Base-by-base conservation (phyloP, 2,329 filamentous ascomycete species). In the Incumbomyces delicatus region DNA sequence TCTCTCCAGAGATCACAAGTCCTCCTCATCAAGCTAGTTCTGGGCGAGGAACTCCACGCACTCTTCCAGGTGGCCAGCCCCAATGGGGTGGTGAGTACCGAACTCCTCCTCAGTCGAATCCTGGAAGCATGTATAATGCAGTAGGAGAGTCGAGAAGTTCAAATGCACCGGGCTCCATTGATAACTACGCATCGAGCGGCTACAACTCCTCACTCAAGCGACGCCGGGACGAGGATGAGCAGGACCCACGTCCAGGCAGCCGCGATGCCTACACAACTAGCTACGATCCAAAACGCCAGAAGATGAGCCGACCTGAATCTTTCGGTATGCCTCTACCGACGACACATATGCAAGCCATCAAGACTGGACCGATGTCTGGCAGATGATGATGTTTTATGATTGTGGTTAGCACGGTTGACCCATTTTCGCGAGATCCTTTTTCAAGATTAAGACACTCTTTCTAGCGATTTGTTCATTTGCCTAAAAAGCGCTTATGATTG, bases 61-160 rank as follows among this genome's bases (percentile, higher is more conserved):
- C 86, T 1, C 78, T 87, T 3, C 75, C 79, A 8, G 76, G 83
- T 1, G 74, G 80, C 32, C 83, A 85, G 55, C 72, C 80, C 2
- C 87, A 88, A 64, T 95, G 94, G 66, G 65, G 76, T 5, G 77
- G 75, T 42, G 66, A 68, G 38, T 94, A 94, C 67, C 83, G 73
- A 62, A 89, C 87, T 1, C 84, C 89, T 41, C 87, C 88, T 17
- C 81, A 87, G 35, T 54, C 66, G 1, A 76, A 83, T 2, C 81
- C 85, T 1, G 89, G 86, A 71, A 94, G 81, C 61, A 71, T 95
- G 42, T 94, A 94, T 73, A 94, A 81, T 64, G 83, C 94, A 52
- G 88, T 94, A 70, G 89, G 83, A 63, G 87, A 86, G 61, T 84
- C 87, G 50, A 78, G 86, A 20, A 78, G 78, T 10, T 70, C 76